Base-by-base conservation (phyloP, 352 stramenopile species). In the Phytophthora tubulina region DNA sequence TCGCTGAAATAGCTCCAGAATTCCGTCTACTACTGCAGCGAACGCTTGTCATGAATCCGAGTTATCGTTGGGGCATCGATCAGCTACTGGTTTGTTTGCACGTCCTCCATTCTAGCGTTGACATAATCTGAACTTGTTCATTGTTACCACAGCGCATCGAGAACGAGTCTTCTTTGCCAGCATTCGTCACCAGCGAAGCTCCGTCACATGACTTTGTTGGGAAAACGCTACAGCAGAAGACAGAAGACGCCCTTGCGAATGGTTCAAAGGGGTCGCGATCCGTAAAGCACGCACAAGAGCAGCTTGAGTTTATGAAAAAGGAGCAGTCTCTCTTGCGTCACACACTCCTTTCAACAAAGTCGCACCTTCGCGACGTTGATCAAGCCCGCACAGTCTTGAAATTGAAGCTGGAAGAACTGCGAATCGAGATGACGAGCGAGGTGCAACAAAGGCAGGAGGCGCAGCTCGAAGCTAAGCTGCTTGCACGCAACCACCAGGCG, bases 401-500 rank as follows among this genome's bases (percentile, higher is more conserved):
- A 49, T 39, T 32, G 32, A 71, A 89, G 39, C 49, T 81, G 30
- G 53, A 73, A 4, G 53, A 76, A 32, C 56, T 93, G 14, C 68
- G 49, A 8, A 27, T 48, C 6, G 66, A 90, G 39, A 45, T 93
- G 30, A 63, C 69, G 14, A 76, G 53, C n/a, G 67, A 80, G 7
- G 60, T 58, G 45, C 67, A 79, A n/a, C 82, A 91, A 51, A 84
- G 86, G 33, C 67, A 82, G 13, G 86, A 91, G 48, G 79, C 81
- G 13, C 82, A 86, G 38, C 80, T 89, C 11, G 81, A 92, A 35
- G 73, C 73, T 15, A 80, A 86, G 8, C 65, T 89, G 9, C 70
- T 91, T 15, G 82, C 84, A 1, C 84, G 78, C 57, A 94, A 90
- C 58, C 82, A 92, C 48, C 84, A 91, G 62, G 83, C 73, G 21